Percentiles rank a stretch among this genome's conserved stretches.
These are phyloP conservation scores for Lactarius tabidus DNA, from an alignment of 768 basidiomycete species.

Conservation along the genomic window DNA sequence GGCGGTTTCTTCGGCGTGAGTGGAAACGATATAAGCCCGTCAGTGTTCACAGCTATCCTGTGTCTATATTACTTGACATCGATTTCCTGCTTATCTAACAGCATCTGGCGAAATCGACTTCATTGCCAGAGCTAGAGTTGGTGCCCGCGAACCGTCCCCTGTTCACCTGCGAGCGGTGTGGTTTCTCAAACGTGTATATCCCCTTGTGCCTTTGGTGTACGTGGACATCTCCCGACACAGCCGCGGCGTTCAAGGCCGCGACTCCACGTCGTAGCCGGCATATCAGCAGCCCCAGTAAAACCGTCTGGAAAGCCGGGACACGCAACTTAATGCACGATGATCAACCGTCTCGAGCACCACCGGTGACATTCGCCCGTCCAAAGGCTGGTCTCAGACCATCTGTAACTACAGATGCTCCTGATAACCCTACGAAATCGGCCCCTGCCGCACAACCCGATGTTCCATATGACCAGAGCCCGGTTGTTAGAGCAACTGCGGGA, in stretches of 20 bases:
- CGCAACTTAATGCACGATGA: not conserved
- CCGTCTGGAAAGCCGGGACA: not conserved
- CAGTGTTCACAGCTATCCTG: not conserved
- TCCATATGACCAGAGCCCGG: not conserved
- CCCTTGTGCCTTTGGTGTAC: conserved; percentile 26
- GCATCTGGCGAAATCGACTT: conserved; percentile 24
- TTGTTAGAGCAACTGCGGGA: conserved; percentile 6
- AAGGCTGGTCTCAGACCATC: not conserved
- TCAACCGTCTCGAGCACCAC: not conserved
- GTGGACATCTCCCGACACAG: conserved; percentile 20
- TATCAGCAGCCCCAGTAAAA: conserved; percentile 12
- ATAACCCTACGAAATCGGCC: not conserved
- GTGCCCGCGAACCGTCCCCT: conserved; percentile 19
- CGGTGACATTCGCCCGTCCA: too few relatives aligned
- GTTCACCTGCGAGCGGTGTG: conserved; percentile 23
- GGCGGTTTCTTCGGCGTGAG: conserved; percentile 18
- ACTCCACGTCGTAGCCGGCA: conserved; percentile 8
- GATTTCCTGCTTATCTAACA: conserved; percentile 2
- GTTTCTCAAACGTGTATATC: conserved; percentile 23
- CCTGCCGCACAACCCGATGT: not conserved
- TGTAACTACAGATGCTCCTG: not conserved
- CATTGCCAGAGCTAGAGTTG: conserved; percentile 19
- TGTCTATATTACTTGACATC: not conserved
- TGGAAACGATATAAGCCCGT: conserved; percentile 21
- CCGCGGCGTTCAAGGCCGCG: conserved; percentile 13